Base-by-base conservation (phyloP, 202 grass and related monocot species). In the Bolboschoenoplectus hybrid region DNA sequence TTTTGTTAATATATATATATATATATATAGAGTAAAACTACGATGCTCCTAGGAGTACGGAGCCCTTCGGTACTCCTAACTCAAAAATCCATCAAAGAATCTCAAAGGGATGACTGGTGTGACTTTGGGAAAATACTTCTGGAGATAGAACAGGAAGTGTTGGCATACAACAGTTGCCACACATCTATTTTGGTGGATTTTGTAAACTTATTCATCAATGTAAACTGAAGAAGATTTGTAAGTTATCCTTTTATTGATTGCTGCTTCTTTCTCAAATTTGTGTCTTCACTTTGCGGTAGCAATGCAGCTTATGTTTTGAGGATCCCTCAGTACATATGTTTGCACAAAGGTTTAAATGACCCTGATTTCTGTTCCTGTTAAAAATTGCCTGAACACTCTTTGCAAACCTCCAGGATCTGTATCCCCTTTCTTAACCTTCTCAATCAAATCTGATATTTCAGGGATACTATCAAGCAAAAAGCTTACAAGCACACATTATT, bases 401-500 rank as follows among this genome's bases (percentile, higher is more conserved):
- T 26, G 26, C 26, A 26, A 26, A 26, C 26, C 26, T 26, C 26
- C 26, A 26, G 26, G 26, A 26, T 26, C 26, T 26, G 26, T 26
- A 26, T 26, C 26, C 26, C 26, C 26, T 26, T 26, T 26, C 26
- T 26, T 26, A 26, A 26, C 26, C 63, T 66, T 13, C 63, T 66
- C 8, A 66, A 66, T 11, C 63, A 66, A 36, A 36, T 66, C 63
- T 66, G 2, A 3, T 35, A 26, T 32, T 66, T 66, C 63, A 66
- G 63, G 63, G 10, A 36, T 36, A 11, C 26, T 34, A 66, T 66
- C 34, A 66, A 66, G 63, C 3, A 36, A 66, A 66, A 66, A 36
- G 63, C 63, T 66, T 36, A 66, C 63, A 66, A 35, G 63, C 63
- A 66, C 63, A 66, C 63, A 66, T 66, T 66, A 32, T 66, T 66